A percentile compares a stretch with the other conserved stretches of the same genome.
Evolutionary conservation across 73 alveolate genomes (phyloP).

Genomic region (Paramecium biaurelia): DNA sequence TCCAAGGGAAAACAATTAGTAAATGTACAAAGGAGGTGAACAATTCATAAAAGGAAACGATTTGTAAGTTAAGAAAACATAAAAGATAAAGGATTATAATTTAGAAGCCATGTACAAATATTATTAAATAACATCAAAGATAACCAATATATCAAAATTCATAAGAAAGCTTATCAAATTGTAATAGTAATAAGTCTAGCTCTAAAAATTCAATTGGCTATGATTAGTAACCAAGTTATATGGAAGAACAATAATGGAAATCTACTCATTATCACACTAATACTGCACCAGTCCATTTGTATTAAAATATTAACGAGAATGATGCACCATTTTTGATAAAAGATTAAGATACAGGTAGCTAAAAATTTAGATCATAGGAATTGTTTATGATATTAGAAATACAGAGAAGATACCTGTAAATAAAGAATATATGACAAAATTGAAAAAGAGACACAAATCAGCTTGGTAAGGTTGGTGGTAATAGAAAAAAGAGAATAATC

Average conservation of each 20-base stretch:
- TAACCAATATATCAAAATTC: constrained; percentile 4
- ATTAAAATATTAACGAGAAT: not conserved
- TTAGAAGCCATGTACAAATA: not conserved
- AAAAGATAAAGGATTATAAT: not conserved
- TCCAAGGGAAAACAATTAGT: not conserved
- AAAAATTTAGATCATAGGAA: not conserved
- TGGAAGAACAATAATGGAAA: constrained; percentile 18
- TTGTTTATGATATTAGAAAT: constrained; percentile 28
- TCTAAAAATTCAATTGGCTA: not conserved
- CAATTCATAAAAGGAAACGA: not conserved
- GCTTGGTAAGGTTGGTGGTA: constrained; percentile 67
- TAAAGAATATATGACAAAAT: constrained; percentile 19
- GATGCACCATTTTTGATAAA: not conserved
- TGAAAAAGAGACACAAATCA: constrained; percentile 44
- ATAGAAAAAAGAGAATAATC: constrained; percentile 46
- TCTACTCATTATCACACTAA: not conserved
- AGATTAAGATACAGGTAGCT: constrained; percentile 19
- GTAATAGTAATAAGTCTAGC: constrained; percentile 1
- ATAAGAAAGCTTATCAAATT: not conserved
- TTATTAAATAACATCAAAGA: not conserved
- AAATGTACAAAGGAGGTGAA: not conserved
- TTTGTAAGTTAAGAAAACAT: not conserved
- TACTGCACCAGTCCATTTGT: constrained; percentile 7
- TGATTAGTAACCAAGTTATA: not conserved
- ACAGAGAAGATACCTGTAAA: not conserved